Percentiles rank a stretch among this genome's conserved stretches.
Evolutionary conservation across 371 early-diverging fungal species (phyloP).

Genomic region (Syncephalastrum sp.): DNA sequence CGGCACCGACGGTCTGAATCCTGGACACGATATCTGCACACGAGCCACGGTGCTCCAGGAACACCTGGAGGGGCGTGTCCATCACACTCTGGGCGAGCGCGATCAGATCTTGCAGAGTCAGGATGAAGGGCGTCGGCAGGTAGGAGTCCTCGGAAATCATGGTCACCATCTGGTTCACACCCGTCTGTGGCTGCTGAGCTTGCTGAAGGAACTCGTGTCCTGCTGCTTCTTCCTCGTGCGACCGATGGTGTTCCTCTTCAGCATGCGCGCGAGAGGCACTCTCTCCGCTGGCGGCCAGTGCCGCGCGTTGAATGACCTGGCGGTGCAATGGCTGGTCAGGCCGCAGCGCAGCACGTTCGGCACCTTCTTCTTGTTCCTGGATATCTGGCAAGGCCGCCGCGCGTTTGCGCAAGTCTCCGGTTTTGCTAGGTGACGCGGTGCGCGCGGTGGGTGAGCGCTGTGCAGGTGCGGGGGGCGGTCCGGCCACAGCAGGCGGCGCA

Average conservation of each 20-base stretch:
- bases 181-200: neutral
- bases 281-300: neutral
- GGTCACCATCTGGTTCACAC: constrained; percentile 40
- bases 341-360: neutral
- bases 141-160: constrained; percentile 57
- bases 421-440: constrained; percentile 1
- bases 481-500: too few relatives aligned
- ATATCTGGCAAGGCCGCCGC: constrained; percentile 11
- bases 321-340: neutral
- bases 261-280: neutral
- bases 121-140: constrained; percentile 59
- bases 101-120: constrained; percentile 59
- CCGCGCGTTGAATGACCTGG: neutral
- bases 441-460: neutral
- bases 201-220: neutral
- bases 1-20: constrained; percentile 45
- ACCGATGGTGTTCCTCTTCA: neutral
- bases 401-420: constrained; percentile 4
- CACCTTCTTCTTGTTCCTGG: constrained; percentile 20
- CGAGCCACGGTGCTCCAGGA: constrained; percentile 50
- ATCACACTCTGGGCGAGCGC: constrained; percentile 54
- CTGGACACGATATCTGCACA: constrained; percentile 56
- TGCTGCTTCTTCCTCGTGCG: neutral
- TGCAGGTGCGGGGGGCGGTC: too few relatives aligned
- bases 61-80: constrained; percentile 53